Evolutionary conservation across 225 moss, liverwort and hornwort genomes (phyloP), one percentile per base, ranked within the genome.

Genomic region (Sphagnum contortum): DNA sequence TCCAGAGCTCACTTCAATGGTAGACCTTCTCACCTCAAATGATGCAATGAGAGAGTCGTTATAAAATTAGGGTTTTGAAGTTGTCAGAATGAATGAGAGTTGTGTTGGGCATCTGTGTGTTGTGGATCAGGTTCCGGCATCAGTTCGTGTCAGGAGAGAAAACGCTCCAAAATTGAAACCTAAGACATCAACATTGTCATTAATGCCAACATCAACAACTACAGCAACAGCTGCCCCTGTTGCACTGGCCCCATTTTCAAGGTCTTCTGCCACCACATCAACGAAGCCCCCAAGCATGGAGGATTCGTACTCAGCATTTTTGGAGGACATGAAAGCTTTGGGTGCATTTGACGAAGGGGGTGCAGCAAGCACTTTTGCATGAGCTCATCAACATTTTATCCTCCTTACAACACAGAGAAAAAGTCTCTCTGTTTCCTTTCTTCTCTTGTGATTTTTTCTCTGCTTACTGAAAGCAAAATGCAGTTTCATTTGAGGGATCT

Each of bases 1-100:
- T 65, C 96, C 96, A 7, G 96, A 98, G 79, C 83, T 98, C 57
- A 98, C 96, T 5, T 98, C 96, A 61, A 98, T 98, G 96, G 96
- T 96, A 76, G 65, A 29, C 29, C 29, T 29, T 29, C 29, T 29
- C 29, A 29, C 29, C 29, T 29, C 1, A 1, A 29, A 29, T 29
- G 29, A 29, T 29, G 29, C 29, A 29, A 29, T 29, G 29, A 29
- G 0, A 29, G 29, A 29, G 1, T 29, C 29, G 0, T 29, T 1
- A 29, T 29, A 29, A 29, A 1, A 29, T 29, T 29, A 29, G 29
- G 29, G 29, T 29, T 29, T 29, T 29, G 29, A 29, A 29, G 29
- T 29, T 29, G 29, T 29, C 29, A 29, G 29, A 29, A 29, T 29
- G 29, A 29, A 29, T 29, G 29, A 29, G 29, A 29, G 29, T 1